Conservation (phyloP, 805 yeast species). For the Kluyveromyces siamensis region DNA sequence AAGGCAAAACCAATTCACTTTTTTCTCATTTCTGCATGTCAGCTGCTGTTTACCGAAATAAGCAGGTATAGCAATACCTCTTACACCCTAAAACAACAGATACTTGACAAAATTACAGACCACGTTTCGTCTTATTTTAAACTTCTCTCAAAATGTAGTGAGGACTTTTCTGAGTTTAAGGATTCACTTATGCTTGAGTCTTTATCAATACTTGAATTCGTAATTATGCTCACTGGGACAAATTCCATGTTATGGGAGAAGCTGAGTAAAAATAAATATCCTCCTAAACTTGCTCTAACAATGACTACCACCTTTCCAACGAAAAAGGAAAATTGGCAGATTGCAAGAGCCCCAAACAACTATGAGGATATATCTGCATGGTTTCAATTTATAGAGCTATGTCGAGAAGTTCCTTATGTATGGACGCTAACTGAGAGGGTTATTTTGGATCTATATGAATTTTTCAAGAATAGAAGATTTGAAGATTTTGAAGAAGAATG, state of each 20-base stretch:
- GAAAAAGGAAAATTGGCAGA: constrained; percentile 13
- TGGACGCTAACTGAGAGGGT: constrained; percentile 38
- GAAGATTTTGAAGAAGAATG: constrained; percentile 20
- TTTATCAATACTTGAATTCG: constrained; percentile 13
- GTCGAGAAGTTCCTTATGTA: constrained; percentile 11
- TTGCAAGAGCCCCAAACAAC: constrained; percentile 9
- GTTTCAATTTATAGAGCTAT: constrained; percentile 11
- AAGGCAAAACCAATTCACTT: constrained; percentile 27
- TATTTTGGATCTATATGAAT: constrained; percentile 31
- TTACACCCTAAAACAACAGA: constrained; percentile 5
- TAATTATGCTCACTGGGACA: constrained; percentile 7
- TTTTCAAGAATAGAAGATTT: constrained; percentile 21
- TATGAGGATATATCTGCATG: constrained; percentile 8
- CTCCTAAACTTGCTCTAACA: constrained; percentile 11
- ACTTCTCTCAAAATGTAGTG: constrained; percentile 15
- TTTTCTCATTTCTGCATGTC: constrained; percentile 22
- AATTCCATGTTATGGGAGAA: constrained; percentile 15
- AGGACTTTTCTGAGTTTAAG: constrained; percentile 1
- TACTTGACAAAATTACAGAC: constrained; percentile 15
- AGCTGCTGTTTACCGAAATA: constrained; percentile 20
- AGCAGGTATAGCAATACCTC: constrained; percentile 15
- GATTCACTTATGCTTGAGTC: constrained; percentile 9
- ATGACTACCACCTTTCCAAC: constrained; percentile 17
- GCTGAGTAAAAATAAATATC: constrained; percentile 8
- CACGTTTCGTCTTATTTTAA: constrained; percentile 21